Conservation (phyloP, 225 moss, liverwort and hornwort species). For the Bryum argenteum region DNA sequence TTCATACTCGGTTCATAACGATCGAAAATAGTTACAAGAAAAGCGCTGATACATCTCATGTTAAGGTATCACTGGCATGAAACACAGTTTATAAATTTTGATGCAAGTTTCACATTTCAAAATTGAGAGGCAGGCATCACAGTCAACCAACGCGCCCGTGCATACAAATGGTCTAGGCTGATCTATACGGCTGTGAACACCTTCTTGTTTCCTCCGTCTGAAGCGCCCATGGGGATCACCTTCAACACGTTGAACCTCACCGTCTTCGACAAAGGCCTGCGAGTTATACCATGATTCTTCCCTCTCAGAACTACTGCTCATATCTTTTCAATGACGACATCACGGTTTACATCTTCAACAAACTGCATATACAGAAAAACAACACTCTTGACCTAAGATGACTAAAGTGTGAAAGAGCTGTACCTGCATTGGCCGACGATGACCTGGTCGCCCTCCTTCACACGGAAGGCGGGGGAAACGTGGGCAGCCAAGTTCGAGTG, state of each 20-base stretch:
- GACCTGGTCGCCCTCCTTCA: constrained; percentile 55
- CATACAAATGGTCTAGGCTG: constrained; percentile 25
- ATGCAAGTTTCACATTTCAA: constrained; percentile 48
- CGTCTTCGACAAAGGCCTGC: constrained; percentile 31
- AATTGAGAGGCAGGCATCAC: constrained; percentile 19
- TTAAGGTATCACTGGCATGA: neutral
- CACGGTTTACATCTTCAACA: neutral
- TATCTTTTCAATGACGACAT: neutral
- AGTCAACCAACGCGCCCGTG: constrained; percentile 28
- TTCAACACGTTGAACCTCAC: constrained; percentile 35
- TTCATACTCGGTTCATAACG: too few relatives aligned
- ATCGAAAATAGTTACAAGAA: too few relatives aligned
- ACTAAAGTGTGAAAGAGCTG: neutral
- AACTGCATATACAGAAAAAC: neutral
- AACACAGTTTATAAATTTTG: constrained; percentile 2
- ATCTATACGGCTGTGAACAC: constrained; percentile 23
- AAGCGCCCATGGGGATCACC: constrained; percentile 32
- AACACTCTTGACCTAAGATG: neutral
- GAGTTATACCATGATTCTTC: neutral
- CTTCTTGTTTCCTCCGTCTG: constrained; percentile 35
- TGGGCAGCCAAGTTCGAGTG: constrained; percentile 54
- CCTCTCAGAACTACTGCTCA: neutral
- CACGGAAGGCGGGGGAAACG: constrained; percentile 58
- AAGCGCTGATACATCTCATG: too few relatives aligned
- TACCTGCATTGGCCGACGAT: constrained; percentile 56